Evolutionary conservation across 192 early-diverging fungal species (phyloP).

Genomic region (Rhizophagus prolifer): DNA sequence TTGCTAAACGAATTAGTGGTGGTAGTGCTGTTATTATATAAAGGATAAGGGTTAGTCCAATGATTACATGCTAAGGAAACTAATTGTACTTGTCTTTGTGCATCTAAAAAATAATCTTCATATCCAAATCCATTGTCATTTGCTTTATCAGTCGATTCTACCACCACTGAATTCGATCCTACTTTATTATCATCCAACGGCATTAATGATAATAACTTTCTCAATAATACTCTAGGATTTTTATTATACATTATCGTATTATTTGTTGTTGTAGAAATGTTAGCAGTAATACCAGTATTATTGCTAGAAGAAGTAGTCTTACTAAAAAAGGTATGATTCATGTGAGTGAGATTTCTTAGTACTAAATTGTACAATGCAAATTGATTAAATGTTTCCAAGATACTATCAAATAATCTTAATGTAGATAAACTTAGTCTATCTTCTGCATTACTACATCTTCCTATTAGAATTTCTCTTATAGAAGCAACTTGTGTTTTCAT

Average conservation of each 20-base stretch:
- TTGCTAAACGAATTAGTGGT: too few species aligned
- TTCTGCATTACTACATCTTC: not conserved
- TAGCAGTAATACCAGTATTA: too few species aligned
- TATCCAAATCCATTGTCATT: not conserved
- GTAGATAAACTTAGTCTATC: not conserved
- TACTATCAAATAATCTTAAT: not conserved
- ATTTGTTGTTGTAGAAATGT: not conserved
- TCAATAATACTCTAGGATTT: not conserved
- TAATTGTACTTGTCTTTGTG: not conserved
- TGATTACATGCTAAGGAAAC: not conserved
- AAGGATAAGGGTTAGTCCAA: not conserved
- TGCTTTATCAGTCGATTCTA: not conserved
- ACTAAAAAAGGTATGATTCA: too few species aligned
- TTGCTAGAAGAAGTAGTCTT: too few species aligned
- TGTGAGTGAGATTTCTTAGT: not conserved
- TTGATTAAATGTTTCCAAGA: not conserved
- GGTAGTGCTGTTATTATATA: too few species aligned
- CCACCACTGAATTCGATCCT: not conserved
- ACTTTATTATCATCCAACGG: not conserved
- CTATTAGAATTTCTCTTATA: not conserved
- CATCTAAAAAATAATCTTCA: not conserved
- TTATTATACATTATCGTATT: not conserved
- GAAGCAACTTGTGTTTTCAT: not conserved
- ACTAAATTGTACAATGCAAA: not conserved
- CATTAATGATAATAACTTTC: not conserved